Evolutionary conservation across 345 rosid species (phyloP).

Genomic region (Murraya koenigii): DNA sequence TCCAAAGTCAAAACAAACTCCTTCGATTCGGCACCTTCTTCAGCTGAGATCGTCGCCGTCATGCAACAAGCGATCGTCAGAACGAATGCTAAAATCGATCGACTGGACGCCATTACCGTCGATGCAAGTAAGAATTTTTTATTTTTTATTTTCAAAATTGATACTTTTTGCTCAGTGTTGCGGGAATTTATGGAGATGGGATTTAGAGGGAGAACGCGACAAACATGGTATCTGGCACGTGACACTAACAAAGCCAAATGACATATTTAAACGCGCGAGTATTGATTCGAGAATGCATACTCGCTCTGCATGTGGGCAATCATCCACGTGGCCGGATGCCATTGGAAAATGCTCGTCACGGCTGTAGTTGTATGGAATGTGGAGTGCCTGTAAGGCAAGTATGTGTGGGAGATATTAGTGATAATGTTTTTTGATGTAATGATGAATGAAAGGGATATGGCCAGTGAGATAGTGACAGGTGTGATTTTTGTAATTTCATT

Average conservation of each 20-base stretch:
- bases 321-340: slow-evolving; percentile 20
- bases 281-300: not conserved
- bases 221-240: slow-evolving; percentile 14
- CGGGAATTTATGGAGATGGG: not conserved
- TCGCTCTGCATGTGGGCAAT: slow-evolving; percentile 24
- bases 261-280: not conserved
- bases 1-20: slow-evolving; percentile 85
- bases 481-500: no score
- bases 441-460: not conserved
- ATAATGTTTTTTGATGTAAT: not conserved
- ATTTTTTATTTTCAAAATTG: no score
- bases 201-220: slow-evolving; percentile 14
- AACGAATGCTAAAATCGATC: slow-evolving; percentile 25
- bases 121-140: no score
- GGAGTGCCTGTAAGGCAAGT: not conserved
- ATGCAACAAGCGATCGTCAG: slow-evolving; percentile 21
- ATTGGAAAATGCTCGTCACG: slow-evolving; percentile 34
- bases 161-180: not conserved
- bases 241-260: not conserved
- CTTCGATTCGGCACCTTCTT: slow-evolving; percentile 43
- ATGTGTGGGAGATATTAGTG: not conserved
- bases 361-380: not conserved
- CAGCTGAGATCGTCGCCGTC: slow-evolving; percentile 39
- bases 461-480: not conserved
- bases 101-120: slow-evolving; percentile 38